These are phyloP conservation scores for Colletotrichum destructivum DNA, from an alignment of 2,329 filamentous ascomycete genomes.

Conservation along the genomic window DNA sequence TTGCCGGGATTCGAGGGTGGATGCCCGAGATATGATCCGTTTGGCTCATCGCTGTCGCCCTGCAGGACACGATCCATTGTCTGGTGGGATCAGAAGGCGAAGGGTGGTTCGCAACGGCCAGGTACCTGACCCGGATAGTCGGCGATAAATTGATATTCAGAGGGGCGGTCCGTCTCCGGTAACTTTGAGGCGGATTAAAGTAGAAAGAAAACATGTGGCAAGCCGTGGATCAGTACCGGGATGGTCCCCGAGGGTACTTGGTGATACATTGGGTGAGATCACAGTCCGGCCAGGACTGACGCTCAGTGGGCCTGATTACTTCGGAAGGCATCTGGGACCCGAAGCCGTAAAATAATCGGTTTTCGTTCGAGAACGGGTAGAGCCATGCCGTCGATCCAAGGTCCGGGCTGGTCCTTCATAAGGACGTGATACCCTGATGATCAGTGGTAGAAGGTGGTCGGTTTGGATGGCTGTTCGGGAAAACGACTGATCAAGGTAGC, in stretches of 20 bases:
- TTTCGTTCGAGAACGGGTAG: not conserved
- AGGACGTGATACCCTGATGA: not conserved
- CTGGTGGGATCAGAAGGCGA: not conserved
- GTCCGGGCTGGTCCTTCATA: not conserved
- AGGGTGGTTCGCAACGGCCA: not conserved
- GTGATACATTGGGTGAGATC: constrained; percentile 20
- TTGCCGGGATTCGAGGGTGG: not conserved
- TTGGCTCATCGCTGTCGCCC: constrained; percentile 3
- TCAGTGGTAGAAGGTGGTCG: not conserved
- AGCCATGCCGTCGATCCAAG: not conserved
- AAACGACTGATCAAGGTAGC: not conserved
- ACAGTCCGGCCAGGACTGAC: not conserved
- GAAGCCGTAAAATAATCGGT: not conserved
- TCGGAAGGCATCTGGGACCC: not conserved
- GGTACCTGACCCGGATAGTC: constrained; percentile 8
- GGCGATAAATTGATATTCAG: constrained; percentile 31
- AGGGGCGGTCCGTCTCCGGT: not conserved
- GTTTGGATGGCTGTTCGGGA: not conserved
- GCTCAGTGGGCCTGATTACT: constrained; percentile 8
- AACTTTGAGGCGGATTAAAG: constrained; percentile 6
- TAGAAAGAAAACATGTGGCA: constrained; percentile 38
- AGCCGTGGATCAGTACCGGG: constrained; percentile 23
- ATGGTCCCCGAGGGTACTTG: constrained; percentile 15
- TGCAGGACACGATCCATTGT: not conserved
- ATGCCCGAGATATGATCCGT: constrained; percentile 19